phyloP scores from a whole-genome alignment of 2,329 filamentous ascomycete species.

The Aspergillus glaucus region DNA sequence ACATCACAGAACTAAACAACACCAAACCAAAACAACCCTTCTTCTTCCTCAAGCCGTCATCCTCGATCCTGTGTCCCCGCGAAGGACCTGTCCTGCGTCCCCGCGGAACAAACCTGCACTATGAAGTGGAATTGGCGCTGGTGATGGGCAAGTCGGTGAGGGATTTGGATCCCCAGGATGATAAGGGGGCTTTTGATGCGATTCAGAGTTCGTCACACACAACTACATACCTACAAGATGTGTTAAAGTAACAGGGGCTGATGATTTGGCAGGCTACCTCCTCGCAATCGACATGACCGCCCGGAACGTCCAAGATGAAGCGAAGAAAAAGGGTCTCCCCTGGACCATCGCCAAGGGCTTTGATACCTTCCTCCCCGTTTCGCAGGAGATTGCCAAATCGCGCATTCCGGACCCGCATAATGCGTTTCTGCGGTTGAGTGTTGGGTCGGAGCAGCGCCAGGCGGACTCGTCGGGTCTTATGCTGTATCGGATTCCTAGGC shows the following conservation, averaged over 20 bases:
- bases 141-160: conserved; percentile 76
- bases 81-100: conserved; percentile 77
- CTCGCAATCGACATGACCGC: conserved; percentile 96
- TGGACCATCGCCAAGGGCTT: conserved; percentile 98
- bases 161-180: conserved; percentile 69
- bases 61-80: conserved; percentile 72
- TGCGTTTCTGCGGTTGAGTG: conserved; percentile 74
- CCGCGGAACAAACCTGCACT: conserved; percentile 77
- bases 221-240: no score
- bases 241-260: no score
- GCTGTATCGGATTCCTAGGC: conserved; percentile 82
- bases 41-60: conserved; percentile 96
- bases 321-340: conserved; percentile 92
- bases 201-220: conserved; percentile 58
- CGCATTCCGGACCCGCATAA: conserved; percentile 81
- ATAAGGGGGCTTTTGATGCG: conserved; percentile 68
- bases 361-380: conserved; percentile 91
- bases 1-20: conserved; percentile 87
- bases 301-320: conserved; percentile 90
- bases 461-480: conserved; percentile 86
- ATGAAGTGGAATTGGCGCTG: conserved; percentile 88
- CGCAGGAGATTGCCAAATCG: conserved; percentile 70
- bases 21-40: conserved; percentile 87
- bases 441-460: conserved; percentile 75
- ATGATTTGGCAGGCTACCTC: conserved; percentile 60